Evolutionary conservation across 2,329 filamentous ascomycete genomes (phyloP), one percentile per base, ranked within the genome.

Genomic region (Claviceps sorghi): DNA sequence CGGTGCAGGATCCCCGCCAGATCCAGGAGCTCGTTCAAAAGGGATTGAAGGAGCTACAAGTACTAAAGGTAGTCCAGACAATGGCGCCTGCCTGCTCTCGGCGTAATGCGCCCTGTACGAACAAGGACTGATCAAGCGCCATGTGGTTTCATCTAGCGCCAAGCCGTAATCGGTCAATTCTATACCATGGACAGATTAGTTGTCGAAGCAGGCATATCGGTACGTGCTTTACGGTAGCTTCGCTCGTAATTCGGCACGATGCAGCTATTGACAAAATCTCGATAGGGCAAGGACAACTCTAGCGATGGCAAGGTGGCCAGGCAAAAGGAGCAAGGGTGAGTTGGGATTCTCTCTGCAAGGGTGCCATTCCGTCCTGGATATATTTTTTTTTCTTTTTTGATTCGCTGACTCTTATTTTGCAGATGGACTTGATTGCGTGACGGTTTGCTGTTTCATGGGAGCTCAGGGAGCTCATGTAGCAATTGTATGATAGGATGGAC

Each of bases 141-240:
- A 46, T n/a, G 41, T 13, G 21, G 46, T 46, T 15, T 29, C 29
- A 2, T 47, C 17, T 50, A 97, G 93, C 84, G 93, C 66, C 93
- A 97, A 84, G 94, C 91, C 11, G 78, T 93, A 49, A 81, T 98
- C 64, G 94, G 89, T 65, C 87, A 95, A 66, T 97, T 97, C 71
- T 97, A 88, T 72, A 86, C 96, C 70, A 69, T 94, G 56, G 90
- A 97, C 65, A 78, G 82, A 64, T 77, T 98, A 69, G 93, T 98
- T 15, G 87, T 98, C 0, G 93, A 98, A 69, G 86, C 86, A 19
- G 84, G 87, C 54, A 84, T 88, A 67, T 81, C 84, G 61, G 84
- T 88, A 77, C 43, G 58, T 34, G 7, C 10, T 48, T 45, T 11
- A 29, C n/a, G 17, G 22, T 29, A 36, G n/a, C 29, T 41, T 22